These are phyloP conservation scores for Fusarium penzigii DNA, from an alignment of 2,329 filamentous ascomycete species.

Conservation along the genomic window DNA sequence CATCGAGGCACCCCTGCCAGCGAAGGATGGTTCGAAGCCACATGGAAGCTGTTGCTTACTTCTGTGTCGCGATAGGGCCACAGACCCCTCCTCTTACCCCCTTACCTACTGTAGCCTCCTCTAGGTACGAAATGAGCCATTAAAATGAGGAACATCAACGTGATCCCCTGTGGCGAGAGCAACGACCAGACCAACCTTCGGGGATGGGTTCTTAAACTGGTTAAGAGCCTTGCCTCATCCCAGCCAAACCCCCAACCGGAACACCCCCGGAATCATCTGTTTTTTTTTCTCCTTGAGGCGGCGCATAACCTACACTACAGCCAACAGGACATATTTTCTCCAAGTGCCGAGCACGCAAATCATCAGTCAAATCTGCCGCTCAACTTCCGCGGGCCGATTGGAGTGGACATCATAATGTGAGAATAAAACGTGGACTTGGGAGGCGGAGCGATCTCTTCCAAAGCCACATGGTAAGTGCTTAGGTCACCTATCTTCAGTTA, in stretches of 20 bases:
- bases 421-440: not conserved
- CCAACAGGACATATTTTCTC: not conserved
- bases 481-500: not conserved
- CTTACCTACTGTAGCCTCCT: too few species aligned
- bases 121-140: not conserved
- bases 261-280: not conserved
- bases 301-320: slow-evolving; percentile 1
- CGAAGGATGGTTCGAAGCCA: slow-evolving; percentile 25
- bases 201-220: slow-evolving; percentile 28
- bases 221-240: slow-evolving; percentile 4
- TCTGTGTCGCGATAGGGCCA: slow-evolving; percentile 13
- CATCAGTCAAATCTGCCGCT: slow-evolving; percentile 16
- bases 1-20: slow-evolving; percentile 20
- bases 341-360: slow-evolving; percentile 25
- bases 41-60: slow-evolving; percentile 16
- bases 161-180: slow-evolving; percentile 22
- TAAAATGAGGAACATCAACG: slow-evolving; percentile 3
- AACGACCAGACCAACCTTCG: slow-evolving; percentile 16
- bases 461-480: too few species aligned
- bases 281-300: slow-evolving; percentile 15
- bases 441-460: not conserved
- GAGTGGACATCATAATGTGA: slow-evolving; percentile 11
- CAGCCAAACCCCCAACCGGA: too few species aligned
- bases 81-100: not conserved
- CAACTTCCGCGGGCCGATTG: slow-evolving; percentile 25